phyloP scores from a whole-genome alignment of 108 stramenopile genomes.

The Chaetoceros muelleri region DNA sequence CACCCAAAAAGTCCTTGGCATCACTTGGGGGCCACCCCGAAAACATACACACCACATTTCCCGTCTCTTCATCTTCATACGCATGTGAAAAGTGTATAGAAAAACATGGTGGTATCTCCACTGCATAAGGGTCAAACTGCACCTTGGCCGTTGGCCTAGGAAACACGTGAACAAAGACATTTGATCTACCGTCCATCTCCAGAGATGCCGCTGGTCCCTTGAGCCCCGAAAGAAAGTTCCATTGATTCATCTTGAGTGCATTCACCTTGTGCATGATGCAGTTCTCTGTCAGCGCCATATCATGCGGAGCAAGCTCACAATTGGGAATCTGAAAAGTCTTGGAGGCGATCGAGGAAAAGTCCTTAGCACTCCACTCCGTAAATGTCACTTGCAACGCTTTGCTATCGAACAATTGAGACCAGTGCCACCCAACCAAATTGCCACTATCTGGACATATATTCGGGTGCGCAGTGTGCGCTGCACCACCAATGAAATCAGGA shows the following conservation, averaged over 20 bases:
- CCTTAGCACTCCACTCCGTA: conserved; percentile 33
- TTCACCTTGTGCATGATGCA: conserved; percentile 36
- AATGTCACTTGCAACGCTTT: conserved; percentile 29
- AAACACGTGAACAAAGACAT: conserved; percentile 25
- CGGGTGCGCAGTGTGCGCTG: conserved; percentile 45
- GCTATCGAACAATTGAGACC: conserved; percentile 20
- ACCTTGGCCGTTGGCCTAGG: conserved; percentile 29
- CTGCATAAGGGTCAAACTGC: conserved; percentile 33
- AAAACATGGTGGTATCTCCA: conserved; percentile 45
- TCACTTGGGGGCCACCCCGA: conserved; percentile 57
- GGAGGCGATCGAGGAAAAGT: conserved; percentile 24
- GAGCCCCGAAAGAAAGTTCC: conserved; percentile 24
- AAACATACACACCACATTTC: conserved; percentile 38
- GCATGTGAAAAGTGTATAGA: conserved; percentile 52
- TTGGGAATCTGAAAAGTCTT: conserved; percentile 14
- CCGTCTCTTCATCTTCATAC: conserved; percentile 43
- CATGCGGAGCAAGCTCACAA: conserved; percentile 38
- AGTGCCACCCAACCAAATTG: conserved; percentile 47
- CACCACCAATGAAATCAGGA: conserved; percentile 37
- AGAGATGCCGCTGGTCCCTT: conserved; percentile 41
- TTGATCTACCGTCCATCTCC: conserved; percentile 38
- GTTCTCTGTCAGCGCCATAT: conserved; percentile 47
- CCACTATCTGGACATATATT: conserved; percentile 36
- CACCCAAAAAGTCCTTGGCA: conserved; percentile 46
- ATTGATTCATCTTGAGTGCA: conserved; percentile 30